Evolutionary conservation across 192 early-diverging fungal genomes (phyloP).

Genomic region (Podila clonocystis): DNA sequence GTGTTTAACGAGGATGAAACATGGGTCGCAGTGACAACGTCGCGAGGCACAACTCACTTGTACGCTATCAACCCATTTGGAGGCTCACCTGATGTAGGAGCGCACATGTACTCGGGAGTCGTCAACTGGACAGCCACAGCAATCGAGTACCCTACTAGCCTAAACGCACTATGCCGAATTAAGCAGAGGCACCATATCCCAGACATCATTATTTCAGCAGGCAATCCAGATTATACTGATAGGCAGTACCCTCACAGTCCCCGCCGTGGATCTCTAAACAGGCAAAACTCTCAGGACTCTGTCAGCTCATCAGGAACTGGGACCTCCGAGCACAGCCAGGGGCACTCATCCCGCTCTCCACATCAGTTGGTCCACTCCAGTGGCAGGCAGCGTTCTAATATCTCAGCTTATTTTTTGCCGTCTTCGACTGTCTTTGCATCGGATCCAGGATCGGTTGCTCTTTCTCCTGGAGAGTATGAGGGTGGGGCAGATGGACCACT

Average conservation of each 20-base stretch:
- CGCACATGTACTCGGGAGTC: constrained; percentile 60
- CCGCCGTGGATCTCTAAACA: constrained; percentile 22
- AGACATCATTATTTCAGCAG: constrained; percentile 30
- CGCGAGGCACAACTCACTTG: constrained; percentile 79
- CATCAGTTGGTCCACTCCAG: not conserved
- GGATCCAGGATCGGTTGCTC: constrained; percentile 12
- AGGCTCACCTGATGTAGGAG: constrained; percentile 63
- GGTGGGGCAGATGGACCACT: constrained; percentile 18
- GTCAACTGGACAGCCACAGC: constrained; percentile 49
- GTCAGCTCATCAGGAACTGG: constrained; percentile 34
- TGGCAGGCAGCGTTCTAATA: constrained; percentile 40
- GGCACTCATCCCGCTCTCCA: constrained; percentile 18
- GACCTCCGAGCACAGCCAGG: constrained; percentile 28
- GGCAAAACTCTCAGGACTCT: constrained; percentile 41
- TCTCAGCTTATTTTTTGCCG: constrained; percentile 40
- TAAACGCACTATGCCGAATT: constrained; percentile 44
- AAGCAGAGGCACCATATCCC: constrained; percentile 48
- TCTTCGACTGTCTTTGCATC: constrained; percentile 45
- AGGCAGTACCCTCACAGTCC: not conserved
- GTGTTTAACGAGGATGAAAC: constrained; percentile 74
- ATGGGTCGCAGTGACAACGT: constrained; percentile 81
- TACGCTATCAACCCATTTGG: constrained; percentile 75
- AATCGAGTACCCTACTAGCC: constrained; percentile 32
- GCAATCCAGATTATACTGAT: not conserved
- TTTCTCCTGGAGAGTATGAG: constrained; percentile 31